Evolutionary conservation across 768 basidiomycete species (phyloP), one percentile per base, ranked within the genome.

Genomic region (Podaxis sp.): DNA sequence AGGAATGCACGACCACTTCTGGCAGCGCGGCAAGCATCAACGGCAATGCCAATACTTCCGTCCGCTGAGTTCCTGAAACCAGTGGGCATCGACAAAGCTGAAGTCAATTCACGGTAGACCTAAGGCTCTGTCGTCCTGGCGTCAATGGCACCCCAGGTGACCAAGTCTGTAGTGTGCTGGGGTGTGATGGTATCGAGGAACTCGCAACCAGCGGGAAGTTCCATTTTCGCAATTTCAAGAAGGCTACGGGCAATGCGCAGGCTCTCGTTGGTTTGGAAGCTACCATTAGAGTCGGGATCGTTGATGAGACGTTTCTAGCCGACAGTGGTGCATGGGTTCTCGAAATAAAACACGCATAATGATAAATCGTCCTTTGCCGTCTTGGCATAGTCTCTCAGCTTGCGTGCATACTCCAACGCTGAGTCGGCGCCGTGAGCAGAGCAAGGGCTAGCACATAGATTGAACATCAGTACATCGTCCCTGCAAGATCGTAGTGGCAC

Each of bases 231-330:
- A 48, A 99, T 80, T 63, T 99, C 92, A 46, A 98, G 82, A 39
- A 98, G 79, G 4, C 86, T 85, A 40, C 97, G 89, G 1, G 95
- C 96, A 56, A 89, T 84, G 30, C 95, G 89, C 33, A 99, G 83
- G 17, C 97, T 97, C 68, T 90, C 91, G 85, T 99, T 99, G 76
- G 99, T 99, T 67, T 95, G 92, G 86, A 92, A 98, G 71, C 81
- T 87, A 57, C 89, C 85, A 75, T 97, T 95, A 80, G 98, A 87
- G 59, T 94, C 92, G 4, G 96, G 96, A 70, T 98, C 95, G 72
- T 98, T 99, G 77, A 99, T 98, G 65, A 99, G 85, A 42, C 96
- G 97, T 75, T 99, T 99, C 96, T 97, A 99, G 30, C 97, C 97
- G 53, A 99, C 90, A 0, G 96, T 98, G 6, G 96, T 98, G 33